Percentiles rank a stretch among this genome's conserved stretches.
phyloP scores from a whole-genome alignment of 768 basidiomycete species.

The Macrolepiota dolichaula region DNA sequence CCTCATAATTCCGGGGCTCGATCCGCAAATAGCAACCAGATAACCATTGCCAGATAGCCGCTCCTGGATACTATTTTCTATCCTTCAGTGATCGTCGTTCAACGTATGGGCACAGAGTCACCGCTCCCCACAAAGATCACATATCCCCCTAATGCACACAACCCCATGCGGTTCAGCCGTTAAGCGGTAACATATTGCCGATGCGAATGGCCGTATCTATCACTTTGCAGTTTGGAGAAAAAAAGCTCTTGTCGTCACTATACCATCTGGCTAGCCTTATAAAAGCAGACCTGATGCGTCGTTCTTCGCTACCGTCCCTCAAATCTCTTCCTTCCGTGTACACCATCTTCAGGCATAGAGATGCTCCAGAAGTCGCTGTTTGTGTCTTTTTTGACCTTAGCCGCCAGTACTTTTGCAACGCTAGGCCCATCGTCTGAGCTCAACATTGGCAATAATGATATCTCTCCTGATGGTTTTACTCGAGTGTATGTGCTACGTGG shows the following conservation, averaged over 20 bases:
- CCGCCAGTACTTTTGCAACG: background rate
- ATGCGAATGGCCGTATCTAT: background rate
- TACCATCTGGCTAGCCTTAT: background rate
- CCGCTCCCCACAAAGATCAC: background rate
- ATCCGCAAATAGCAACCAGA: background rate
- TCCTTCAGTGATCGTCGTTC: no score
- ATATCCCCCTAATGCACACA: background rate
- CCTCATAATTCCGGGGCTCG: background rate
- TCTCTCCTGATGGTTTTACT: background rate
- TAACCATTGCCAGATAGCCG: background rate
- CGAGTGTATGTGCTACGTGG: background rate
- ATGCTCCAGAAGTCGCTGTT: background rate
- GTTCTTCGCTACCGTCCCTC: background rate
- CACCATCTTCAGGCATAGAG: background rate
- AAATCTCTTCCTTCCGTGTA: background rate
- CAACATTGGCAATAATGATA: background rate
- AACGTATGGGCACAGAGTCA: background rate
- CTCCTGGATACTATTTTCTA: no score
- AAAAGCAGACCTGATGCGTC: background rate
- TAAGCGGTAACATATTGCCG: background rate
- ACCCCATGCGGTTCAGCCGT: background rate
- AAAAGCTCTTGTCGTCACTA: background rate
- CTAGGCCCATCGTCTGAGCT: slow-evolving; percentile 18
- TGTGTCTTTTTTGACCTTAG: background rate
- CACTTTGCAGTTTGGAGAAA: background rate